These are phyloP conservation scores for Hypholoma fasciculare DNA, from an alignment of 768 basidiomycete genomes.

Conservation along the genomic window DNA sequence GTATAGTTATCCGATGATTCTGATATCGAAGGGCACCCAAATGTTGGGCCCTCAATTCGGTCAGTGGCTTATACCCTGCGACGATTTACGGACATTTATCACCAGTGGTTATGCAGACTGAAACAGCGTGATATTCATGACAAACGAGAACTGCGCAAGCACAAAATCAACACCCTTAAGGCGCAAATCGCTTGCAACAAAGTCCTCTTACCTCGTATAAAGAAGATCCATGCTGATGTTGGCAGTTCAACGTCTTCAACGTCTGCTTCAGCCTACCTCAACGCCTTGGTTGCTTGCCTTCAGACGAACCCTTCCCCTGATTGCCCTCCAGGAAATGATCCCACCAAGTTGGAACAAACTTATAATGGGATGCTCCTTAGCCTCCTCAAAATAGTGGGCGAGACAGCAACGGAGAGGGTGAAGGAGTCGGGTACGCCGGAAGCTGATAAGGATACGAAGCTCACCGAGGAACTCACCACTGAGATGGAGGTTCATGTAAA, in stretches of 20 bases:
- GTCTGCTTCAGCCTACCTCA: conserved; percentile 57
- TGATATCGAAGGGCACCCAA: conserved; percentile 96
- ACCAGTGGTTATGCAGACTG: conserved; percentile 56
- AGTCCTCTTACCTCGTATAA: conserved; percentile 74
- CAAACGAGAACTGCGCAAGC: conserved; percentile 83
- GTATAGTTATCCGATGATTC: conserved; percentile 90
- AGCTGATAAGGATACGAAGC: conserved; percentile 57
- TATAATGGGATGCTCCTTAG: conserved; percentile 92
- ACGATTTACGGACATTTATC: neutral
- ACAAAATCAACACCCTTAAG: conserved; percentile 66
- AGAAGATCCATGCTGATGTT: conserved; percentile 53
- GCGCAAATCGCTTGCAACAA: conserved; percentile 86
- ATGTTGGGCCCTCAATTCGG: conserved; percentile 94
- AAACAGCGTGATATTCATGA: conserved; percentile 99
- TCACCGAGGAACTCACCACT: conserved; percentile 56
- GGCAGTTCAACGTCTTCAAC: conserved; percentile 32
- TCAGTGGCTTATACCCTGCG: conserved; percentile 20
- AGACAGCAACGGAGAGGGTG: conserved; percentile 59
- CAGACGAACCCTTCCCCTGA: conserved; percentile 74
- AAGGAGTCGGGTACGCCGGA: conserved; percentile 41
- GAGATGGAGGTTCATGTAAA: conserved; percentile 66
- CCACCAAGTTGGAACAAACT: conserved; percentile 68
- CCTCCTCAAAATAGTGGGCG: conserved; percentile 71
- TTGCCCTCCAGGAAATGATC: conserved; percentile 71
- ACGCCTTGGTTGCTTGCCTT: conserved; percentile 69